Evolutionary conservation across 768 basidiomycete species (phyloP).

Genomic region (Amanita polypyramis): DNA sequence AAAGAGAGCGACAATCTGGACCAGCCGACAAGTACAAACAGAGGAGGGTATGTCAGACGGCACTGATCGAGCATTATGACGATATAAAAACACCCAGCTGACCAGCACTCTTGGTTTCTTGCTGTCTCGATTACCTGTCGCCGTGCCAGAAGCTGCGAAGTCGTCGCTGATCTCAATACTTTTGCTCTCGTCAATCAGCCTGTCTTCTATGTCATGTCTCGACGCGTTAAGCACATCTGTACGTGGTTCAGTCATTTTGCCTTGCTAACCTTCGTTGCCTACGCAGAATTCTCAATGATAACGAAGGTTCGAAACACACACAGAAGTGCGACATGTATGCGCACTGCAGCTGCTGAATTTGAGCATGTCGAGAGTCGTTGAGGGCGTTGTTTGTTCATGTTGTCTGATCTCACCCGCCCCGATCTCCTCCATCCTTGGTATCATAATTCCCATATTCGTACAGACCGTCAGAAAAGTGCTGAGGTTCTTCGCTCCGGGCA

Average conservation of each 20-base stretch:
- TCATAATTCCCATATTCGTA: not conserved
- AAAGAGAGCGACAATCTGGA: slow-evolving; percentile 1
- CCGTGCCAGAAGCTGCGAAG: slow-evolving; percentile 9
- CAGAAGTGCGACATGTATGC: not conserved
- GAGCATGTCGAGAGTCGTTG: not conserved
- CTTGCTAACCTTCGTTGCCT: not conserved
- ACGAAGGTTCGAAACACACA: not conserved
- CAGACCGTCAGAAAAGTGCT: not conserved
- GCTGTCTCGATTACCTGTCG: slow-evolving; percentile 4
- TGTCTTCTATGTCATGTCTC: slow-evolving; percentile 18
- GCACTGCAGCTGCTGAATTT: not conserved
- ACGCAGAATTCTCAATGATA: not conserved
- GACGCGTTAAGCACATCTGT: not conserved
- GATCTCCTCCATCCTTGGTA: not conserved
- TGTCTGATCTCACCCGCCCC: not conserved
- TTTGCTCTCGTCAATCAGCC: slow-evolving; percentile 19
- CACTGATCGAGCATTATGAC: slow-evolving; percentile 4
- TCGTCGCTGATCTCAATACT: slow-evolving; percentile 18
- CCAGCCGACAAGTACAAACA: too few relatives aligned
- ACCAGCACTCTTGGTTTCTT: not conserved
- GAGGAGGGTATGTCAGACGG: not conserved
- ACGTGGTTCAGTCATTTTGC: slow-evolving; percentile 7
- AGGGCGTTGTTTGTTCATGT: not conserved
- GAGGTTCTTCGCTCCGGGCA: slow-evolving; percentile 4
- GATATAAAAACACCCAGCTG: not conserved